Evolutionary conservation across 441 rosid species (phyloP).

Genomic region (Francoa sonchifolia): DNA sequence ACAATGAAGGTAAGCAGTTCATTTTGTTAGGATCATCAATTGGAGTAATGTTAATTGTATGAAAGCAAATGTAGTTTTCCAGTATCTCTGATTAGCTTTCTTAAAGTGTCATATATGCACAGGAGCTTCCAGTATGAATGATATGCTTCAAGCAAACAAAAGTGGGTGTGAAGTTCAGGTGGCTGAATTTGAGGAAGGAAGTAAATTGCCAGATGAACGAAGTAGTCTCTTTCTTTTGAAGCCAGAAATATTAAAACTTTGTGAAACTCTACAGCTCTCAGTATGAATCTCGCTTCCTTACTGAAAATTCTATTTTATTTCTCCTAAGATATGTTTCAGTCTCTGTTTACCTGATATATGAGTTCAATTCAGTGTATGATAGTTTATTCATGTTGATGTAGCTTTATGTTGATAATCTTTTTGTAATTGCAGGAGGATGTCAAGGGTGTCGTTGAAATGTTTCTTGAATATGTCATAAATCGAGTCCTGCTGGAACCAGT

Average conservation of each 20-base stretch:
- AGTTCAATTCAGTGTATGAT: too few relatives aligned
- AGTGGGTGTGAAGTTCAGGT: conserved; percentile 22
- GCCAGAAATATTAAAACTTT: conserved; percentile 52
- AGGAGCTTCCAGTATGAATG: conserved; percentile 20
- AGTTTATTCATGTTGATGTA: background rate
- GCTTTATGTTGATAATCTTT: conserved; percentile 8
- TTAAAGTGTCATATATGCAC: conserved; percentile 9
- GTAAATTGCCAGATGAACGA: conserved; percentile 35
- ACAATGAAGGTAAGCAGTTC: conserved; percentile 30
- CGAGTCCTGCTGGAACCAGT: conserved; percentile 44
- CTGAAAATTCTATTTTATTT: conserved; percentile 13
- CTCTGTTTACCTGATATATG: too few relatives aligned
- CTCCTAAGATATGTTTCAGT: background rate
- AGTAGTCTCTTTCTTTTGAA: conserved; percentile 49
- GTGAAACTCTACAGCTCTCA: conserved; percentile 48
- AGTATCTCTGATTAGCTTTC: background rate
- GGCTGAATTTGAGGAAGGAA: conserved; percentile 23
- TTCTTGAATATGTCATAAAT: conserved; percentile 67
- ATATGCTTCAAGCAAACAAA: conserved; percentile 7
- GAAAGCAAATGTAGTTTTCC: background rate
- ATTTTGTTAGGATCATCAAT: background rate
- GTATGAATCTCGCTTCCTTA: conserved; percentile 34
- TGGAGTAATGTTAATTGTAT: background rate
- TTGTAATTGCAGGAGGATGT: conserved; percentile 52
- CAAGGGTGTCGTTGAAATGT: conserved; percentile 38